Evolutionary conservation across 2,329 filamentous ascomycete genomes (phyloP), one percentile per base, ranked within the genome.

Genomic region (Alternaria panax): DNA sequence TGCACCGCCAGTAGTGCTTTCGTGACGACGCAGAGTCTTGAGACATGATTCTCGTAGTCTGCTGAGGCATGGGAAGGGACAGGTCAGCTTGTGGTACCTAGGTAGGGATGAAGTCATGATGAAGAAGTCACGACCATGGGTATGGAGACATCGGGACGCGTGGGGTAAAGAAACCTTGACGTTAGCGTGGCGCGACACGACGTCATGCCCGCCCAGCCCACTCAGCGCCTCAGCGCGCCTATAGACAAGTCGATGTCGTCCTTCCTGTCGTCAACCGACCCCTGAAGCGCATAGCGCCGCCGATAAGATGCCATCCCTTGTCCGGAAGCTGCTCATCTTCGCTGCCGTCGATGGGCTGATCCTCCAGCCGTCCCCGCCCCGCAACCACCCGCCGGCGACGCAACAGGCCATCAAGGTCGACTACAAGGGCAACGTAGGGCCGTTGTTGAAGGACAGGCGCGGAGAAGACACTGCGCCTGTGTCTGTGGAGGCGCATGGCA

Each of bases 291-390:
- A 51, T 51, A 47, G 27, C 45, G 42, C 34, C 27, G 22, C 46
- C 24, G 51, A 54, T 50, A 63, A 51, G 7, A 95, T 96, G 92
- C 89, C 92, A 56, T 85, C 86, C 66, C 82, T 96, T 61, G 88
- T 91, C 59, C 90, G 91, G 75, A 96, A 95, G 80, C 81, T 96
- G 55, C 76, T 93, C 65, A 87, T 97, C 67, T 90, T 90, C 78
- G 92, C 93, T 55, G 88, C 92, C 25, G 87, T 90, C 54, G 93
- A 97, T 73, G 93, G 93, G 57, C 84, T 97, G 52, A 83, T 96
- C 64, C 84, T 97, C 43, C 92, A 95, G 71, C 89, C 91, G 25
- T 81, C 90, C 28, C 83, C 86, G 18, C 74, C 82, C 67, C 76
- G 87, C 71, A 76, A 79, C 72, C 85, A 88, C 72, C 84, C 86